Base-by-base conservation (phyloP, 2,329 filamentous ascomycete genomes). In the Cryphonectria carpinicola region DNA sequence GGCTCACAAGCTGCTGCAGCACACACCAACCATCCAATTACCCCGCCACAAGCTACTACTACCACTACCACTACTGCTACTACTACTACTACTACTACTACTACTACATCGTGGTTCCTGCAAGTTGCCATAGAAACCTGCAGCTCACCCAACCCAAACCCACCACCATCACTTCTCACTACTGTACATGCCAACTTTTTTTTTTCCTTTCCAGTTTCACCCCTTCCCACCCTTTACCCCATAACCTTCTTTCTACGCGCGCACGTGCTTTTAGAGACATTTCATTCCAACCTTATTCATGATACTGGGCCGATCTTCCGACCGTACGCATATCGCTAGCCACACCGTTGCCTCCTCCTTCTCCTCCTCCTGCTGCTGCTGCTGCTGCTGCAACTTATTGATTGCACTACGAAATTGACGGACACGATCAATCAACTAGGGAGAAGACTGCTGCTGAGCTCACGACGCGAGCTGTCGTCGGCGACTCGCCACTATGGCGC, bases 401-500 rank as follows among this genome's bases (percentile, higher is more conserved):
- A 41, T 37, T 37, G 28, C 43, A 46, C 37, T 7, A n/a, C 19
- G 41, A 35, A n/a, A 13, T 49, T 61, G 65, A 60, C 37, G n/a
- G 54, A 19, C 41, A 46, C 37, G 22, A 32, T 22, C 11, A 37
- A 19, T 32, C 61, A 3, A 28, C 28, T 2, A 43, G 13, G 3
- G 19, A 8, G 6, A 17, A 46, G 46, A 49, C 17, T 35, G 7
- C 62, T 65, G 49, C 39, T 66, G 56, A 60, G 25, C 39, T 54
- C 64, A 46, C 8, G 32, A 71, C 39, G 65, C 61, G 58, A 64
- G 66, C 69, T 69, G 71, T 79, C 81, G 71, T 67, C 39, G 71
- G 71, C 68, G 69, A 65, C 52, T 77, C 83, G 85, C 85, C 85
- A 79, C 78, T 79, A 90, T 90, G 88, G 87, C 87, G 83, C 85